phyloP scores from a whole-genome alignment of 192 early-diverging fungal genomes.

The Podila horticola region DNA sequence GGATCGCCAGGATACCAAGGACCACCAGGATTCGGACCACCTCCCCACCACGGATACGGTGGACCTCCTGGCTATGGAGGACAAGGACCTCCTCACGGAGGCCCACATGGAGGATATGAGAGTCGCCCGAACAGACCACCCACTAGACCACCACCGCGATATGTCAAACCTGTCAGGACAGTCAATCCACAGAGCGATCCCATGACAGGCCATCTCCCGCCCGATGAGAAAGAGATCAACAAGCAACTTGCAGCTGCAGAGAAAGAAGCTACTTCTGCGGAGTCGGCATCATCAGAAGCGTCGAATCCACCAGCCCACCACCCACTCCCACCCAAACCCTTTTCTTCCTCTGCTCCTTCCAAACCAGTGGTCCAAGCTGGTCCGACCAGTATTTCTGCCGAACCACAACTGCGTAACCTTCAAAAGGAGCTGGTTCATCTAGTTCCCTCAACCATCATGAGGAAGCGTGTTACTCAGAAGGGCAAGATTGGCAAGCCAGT shows the following conservation, averaged over 20 bases:
- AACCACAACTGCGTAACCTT: conserved; percentile 46
- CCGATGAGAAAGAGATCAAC: conserved; percentile 37
- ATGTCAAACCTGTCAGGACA: conserved; percentile 30
- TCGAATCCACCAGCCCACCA: conserved; percentile 8
- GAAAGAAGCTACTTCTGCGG: not conserved
- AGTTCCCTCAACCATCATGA: conserved; percentile 45
- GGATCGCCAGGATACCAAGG: conserved; percentile 8
- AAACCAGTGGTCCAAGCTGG: conserved; percentile 27
- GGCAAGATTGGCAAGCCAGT: conserved; percentile 50
- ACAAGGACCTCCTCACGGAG: not conserved
- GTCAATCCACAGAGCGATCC: conserved; percentile 47
- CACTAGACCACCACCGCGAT: conserved; percentile 20
- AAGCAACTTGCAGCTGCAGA: conserved; percentile 10
- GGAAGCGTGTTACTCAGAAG: conserved; percentile 46
- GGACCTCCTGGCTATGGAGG: not conserved
- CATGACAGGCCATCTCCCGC: conserved; percentile 48
- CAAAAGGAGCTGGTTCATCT: conserved; percentile 45
- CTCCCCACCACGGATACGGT: not conserved
- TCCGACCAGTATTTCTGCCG: conserved; percentile 42
- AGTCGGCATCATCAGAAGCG: not conserved
- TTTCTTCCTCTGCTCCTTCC: not conserved
- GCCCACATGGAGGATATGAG: not conserved
- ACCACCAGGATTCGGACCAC: conserved; percentile 15
- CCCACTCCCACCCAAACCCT: conserved; percentile 40
- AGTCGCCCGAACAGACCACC: conserved; percentile 19